Evolutionary conservation across 805 yeast genomes (phyloP), one percentile per base, ranked within the genome.

Genomic region (Candida multigemmis): DNA sequence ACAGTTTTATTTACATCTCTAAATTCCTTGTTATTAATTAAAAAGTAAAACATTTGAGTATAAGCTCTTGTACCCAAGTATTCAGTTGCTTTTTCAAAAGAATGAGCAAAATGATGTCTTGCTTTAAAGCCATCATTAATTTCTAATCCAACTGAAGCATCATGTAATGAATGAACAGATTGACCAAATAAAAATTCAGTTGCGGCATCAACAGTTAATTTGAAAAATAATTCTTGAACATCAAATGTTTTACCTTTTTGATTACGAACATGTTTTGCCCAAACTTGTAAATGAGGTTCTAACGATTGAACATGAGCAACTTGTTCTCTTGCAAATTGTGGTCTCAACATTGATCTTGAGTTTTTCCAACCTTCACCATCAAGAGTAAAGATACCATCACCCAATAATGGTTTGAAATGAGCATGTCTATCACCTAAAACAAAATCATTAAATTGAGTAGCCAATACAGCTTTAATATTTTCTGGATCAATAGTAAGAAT

Each of bases 121-220:
- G 50, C 57, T 15, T 42, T 47, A 27, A 50, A 46, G 12, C 46
- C 50, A 18, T 46, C 41, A 3, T 47, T 53, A n/a, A 44, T 32
- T 16, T 36, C 26, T 15, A 45, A 40, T 5, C 55, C 60, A 17
- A 17, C 19, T 12, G 44, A 26, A 10, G 26, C 44, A 30, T 52
- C 58, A 17, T 36, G 37, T 20, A 56, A 47, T 13, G 52, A 40
- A 22, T 46, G 47, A 23, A 46, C 48, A 6, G 56, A 44, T 35
- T 54, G 60, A 13, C 67, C 67, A 41, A 60, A 56, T 28, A 60
- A 48, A 36, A 59, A 58, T 38, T 60, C 65, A 14, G 63, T 47
- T 7, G 65, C 53, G 15, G 62, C 50, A 36, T 60, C 67, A 30
- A 59, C 44, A 10, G 66, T 58, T 12, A 56, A 45, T 26, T 39